Conservation (phyloP, 805 yeast genomes). For the Lipomyces yamanashiensis region DNA sequence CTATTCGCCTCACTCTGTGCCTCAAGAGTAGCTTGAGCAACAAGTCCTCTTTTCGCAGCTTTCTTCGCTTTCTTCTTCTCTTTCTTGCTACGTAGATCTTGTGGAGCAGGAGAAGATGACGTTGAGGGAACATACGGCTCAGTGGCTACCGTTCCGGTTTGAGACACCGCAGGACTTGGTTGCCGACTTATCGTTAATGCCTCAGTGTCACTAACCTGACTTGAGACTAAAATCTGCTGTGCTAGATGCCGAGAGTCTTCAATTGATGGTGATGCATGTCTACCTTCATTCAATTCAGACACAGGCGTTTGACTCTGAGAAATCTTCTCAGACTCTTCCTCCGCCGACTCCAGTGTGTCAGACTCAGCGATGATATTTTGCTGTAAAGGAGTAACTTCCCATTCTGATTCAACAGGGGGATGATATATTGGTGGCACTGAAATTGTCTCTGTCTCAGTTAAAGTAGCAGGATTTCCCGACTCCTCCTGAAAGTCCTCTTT, state of each 20-base stretch:
- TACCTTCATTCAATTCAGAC: not conserved
- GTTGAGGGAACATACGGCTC: not conserved
- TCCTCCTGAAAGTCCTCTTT: not conserved
- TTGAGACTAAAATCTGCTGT: not conserved
- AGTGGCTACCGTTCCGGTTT: not conserved
- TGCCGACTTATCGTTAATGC: not conserved
- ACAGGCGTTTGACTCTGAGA: not conserved
- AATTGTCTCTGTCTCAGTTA: not conserved
- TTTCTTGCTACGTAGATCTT: slow-evolving; percentile 9
- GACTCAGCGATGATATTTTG: not conserved
- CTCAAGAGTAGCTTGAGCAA: not conserved
- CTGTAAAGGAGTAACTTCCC: slow-evolving; percentile 11
- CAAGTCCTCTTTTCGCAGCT: slow-evolving; percentile 4
- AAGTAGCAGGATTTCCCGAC: not conserved
- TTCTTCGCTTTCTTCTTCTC: slow-evolving; percentile 18
- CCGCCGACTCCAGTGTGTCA: not conserved
- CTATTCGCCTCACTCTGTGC: slow-evolving; percentile 1
- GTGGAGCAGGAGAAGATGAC: not conserved
- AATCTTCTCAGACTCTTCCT: not conserved
- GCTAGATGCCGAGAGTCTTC: not conserved
- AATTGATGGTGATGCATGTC: not conserved
- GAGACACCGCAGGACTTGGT: slow-evolving; percentile 2
- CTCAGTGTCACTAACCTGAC: not conserved
- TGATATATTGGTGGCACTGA: not conserved
- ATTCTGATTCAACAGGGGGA: not conserved